Evolutionary conservation across 192 early-diverging fungal species (phyloP).

Genomic region (Linnemannia schmuckeri): DNA sequence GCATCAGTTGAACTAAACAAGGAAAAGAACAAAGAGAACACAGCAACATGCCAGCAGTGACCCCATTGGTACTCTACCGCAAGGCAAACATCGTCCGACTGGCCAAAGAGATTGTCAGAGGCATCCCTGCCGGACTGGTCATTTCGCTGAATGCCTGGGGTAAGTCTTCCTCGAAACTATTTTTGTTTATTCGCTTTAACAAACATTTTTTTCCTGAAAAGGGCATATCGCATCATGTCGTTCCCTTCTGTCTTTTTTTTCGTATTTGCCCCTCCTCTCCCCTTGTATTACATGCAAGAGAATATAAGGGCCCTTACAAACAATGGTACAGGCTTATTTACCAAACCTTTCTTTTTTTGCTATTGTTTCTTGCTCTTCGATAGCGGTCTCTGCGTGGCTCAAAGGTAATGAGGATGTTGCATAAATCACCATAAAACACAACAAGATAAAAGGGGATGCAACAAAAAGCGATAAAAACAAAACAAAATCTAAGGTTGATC

Average conservation of each 20-base stretch:
- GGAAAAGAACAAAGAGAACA: background rate
- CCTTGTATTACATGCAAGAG: background rate
- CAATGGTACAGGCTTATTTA: background rate
- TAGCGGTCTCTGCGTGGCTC: slow-evolving; percentile 53
- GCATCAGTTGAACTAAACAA: background rate
- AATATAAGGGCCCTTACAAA: background rate
- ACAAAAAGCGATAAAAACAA: background rate
- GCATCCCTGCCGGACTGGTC: slow-evolving; percentile 51
- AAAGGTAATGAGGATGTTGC: slow-evolving; percentile 30
- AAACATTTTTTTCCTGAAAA: background rate
- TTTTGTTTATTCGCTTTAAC: background rate
- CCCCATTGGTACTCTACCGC: slow-evolving; percentile 13
- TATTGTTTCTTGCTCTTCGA: background rate
- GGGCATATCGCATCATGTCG: background rate
- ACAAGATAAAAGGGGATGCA: background rate
- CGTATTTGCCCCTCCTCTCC: background rate
- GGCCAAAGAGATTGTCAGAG: slow-evolving; percentile 31
- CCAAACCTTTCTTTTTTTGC: background rate
- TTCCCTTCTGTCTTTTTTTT: background rate
- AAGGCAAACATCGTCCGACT: slow-evolving; percentile 13
- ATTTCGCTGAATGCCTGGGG: slow-evolving; percentile 56
- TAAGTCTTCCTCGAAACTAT: slow-evolving; percentile 12
- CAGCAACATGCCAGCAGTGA: slow-evolving; percentile 7
- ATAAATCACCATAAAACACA: background rate
- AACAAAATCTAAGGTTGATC: background rate